Evolutionary conservation across 2,329 filamentous ascomycete genomes (phyloP).

Genomic region (Aspergillus sp.): DNA sequence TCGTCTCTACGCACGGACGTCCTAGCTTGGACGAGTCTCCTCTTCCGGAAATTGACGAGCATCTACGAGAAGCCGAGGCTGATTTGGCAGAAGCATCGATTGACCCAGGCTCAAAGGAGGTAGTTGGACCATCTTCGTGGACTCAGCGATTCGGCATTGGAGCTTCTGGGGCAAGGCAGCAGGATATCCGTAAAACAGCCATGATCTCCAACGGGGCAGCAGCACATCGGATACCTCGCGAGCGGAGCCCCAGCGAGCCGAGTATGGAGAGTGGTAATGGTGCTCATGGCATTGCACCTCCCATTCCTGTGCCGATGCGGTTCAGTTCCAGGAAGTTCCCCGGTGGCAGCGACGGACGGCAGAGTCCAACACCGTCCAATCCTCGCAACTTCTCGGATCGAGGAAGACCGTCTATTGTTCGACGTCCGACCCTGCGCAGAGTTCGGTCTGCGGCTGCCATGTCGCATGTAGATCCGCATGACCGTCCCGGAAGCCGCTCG

Average conservation of each 20-base stretch:
- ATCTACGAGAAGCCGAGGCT: conserved; percentile 34
- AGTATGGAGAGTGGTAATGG: conserved; percentile 44
- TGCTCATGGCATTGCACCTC: conserved; percentile 57
- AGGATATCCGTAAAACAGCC: conserved; percentile 73
- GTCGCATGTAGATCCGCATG: conserved; percentile 54
- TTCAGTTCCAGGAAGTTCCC: conserved; percentile 80
- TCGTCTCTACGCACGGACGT: conserved; percentile 40
- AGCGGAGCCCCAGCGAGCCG: conserved; percentile 50
- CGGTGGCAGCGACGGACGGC: conserved; percentile 71
- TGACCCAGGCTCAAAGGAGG: conserved; percentile 13
- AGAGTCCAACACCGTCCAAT: conserved; percentile 69
- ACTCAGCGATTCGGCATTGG: conserved; percentile 42
- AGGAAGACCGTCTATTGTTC: conserved; percentile 56
- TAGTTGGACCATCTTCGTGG: conserved; percentile 13
- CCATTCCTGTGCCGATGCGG: conserved; percentile 87
- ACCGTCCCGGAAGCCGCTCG: conserved; percentile 50
- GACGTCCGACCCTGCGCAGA: conserved; percentile 71
- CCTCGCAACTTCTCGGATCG: conserved; percentile 59
- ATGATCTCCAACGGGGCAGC: conserved; percentile 78
- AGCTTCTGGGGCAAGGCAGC: conserved; percentile 48
- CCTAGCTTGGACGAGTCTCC: conserved; percentile 36
- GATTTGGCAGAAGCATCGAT: conserved; percentile 24
- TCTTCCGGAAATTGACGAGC: conserved; percentile 43
- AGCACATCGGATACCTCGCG: conserved; percentile 66
- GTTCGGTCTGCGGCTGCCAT: conserved; percentile 80